Evolutionary conservation across 805 yeast genomes (phyloP).

Genomic region (Candida maesae): DNA sequence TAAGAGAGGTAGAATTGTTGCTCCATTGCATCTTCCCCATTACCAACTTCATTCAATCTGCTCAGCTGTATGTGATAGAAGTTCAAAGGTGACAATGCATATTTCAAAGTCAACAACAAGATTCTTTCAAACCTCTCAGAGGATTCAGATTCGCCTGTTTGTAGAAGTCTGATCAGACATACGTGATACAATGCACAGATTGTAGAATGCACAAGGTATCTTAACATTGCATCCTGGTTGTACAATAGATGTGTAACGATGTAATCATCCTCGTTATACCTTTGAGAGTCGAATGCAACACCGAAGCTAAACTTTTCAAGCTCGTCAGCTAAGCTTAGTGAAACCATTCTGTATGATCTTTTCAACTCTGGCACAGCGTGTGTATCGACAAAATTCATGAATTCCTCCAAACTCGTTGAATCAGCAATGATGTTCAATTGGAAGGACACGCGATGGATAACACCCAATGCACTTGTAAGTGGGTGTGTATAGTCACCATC

Average conservation of each 20-base stretch:
- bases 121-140: constrained; percentile 5
- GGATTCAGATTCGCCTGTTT: constrained; percentile 3
- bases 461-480: background rate
- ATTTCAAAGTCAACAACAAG: constrained; percentile 5
- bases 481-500: background rate
- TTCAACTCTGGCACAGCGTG: background rate
- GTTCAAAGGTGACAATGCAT: constrained; percentile 6
- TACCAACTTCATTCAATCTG: constrained; percentile 2
- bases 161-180: constrained; percentile 3
- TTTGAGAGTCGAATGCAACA: constrained; percentile 1
- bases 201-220: constrained; percentile 5
- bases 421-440: constrained; percentile 25
- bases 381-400: constrained; percentile 62
- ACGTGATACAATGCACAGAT: constrained; percentile 8
- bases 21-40: constrained; percentile 3
- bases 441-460: background rate
- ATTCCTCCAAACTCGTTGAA: constrained; percentile 73
- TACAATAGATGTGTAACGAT: constrained; percentile 1
- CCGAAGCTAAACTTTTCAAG: background rate
- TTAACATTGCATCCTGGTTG: constrained; percentile 4
- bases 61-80: constrained; percentile 4
- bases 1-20: constrained; percentile 6
- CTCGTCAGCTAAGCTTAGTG: background rate
- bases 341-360: background rate
- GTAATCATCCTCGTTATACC: constrained; percentile 3